Conservation (phyloP, 2,329 filamentous ascomycete species). For the Emmonsiellopsis sp. region DNA sequence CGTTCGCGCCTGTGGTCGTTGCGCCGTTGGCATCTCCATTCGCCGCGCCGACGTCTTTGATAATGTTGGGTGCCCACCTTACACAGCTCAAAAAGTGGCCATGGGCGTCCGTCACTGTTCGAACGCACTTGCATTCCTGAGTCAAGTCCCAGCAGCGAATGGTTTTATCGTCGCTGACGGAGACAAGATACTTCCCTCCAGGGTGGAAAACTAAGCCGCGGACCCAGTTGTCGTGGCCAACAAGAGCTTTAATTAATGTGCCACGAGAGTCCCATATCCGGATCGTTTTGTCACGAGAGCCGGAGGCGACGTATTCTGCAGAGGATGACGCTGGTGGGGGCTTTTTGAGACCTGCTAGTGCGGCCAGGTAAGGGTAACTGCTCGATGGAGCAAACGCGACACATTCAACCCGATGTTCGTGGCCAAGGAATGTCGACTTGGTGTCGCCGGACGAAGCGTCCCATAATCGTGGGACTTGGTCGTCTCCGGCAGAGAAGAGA, state of each 20-base stretch:
- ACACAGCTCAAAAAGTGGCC: conserved; percentile 79
- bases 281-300: conserved; percentile 82
- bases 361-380: conserved; percentile 65
- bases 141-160: conserved; percentile 87
- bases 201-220: conserved; percentile 80
- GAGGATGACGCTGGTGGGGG: conserved; percentile 62
- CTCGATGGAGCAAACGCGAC: conserved; percentile 75
- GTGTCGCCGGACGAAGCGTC: conserved; percentile 67
- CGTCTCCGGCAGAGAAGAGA: conserved; percentile 72
- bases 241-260: conserved; percentile 70
- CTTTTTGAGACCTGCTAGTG: conserved; percentile 74
- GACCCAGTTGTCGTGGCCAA: conserved; percentile 93
- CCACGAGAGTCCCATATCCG: conserved; percentile 81
- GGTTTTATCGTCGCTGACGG: conserved; percentile 81
- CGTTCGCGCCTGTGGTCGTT: conserved; percentile 25
- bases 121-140: conserved; percentile 85
- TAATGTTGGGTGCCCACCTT: conserved; percentile 72
- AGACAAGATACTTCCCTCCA: conserved; percentile 80
- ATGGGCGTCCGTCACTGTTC: conserved; percentile 66
- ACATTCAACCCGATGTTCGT: conserved; percentile 80
- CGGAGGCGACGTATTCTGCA: conserved; percentile 83
- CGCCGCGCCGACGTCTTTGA: conserved; percentile 44
- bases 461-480: conserved; percentile 76
- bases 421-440: conserved; percentile 71
- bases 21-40: conserved; percentile 9